phyloP scores from a whole-genome alignment of 2,329 filamentous ascomycete genomes.

The Diplodia mutila region DNA sequence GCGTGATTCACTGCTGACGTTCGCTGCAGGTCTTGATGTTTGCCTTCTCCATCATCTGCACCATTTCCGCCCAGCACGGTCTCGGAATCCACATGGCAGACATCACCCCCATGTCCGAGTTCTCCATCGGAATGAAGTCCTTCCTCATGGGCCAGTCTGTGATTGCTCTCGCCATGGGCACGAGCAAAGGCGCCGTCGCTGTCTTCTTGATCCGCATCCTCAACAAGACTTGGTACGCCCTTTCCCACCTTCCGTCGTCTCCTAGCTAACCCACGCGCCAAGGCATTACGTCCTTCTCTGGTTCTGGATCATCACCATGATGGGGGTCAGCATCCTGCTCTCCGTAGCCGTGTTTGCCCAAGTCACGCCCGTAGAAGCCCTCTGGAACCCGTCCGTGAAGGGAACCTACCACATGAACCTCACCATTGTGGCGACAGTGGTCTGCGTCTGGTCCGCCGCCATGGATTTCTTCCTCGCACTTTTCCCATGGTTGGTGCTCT shows the following conservation, averaged over 20 bases:
- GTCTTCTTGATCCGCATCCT: slow-evolving; percentile 15
- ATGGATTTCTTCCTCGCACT: slow-evolving; percentile 37
- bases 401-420: background rate
- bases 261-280: background rate
- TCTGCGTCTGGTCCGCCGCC: slow-evolving; percentile 14
- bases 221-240: slow-evolving; percentile 7
- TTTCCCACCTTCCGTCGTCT: background rate
- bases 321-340: slow-evolving; percentile 6
- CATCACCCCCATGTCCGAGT: background rate
- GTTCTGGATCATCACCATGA: slow-evolving; percentile 8
- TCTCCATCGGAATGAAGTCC: background rate
- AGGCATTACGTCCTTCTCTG: slow-evolving; percentile 10
- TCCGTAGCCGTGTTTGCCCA: background rate
- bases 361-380: background rate
- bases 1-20: background rate
- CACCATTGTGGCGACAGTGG: background rate
- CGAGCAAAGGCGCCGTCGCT: slow-evolving; percentile 11
- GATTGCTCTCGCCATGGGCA: slow-evolving; percentile 2
- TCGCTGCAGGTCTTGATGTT: background rate
- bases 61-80: background rate
- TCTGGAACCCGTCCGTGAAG: slow-evolving; percentile 9
- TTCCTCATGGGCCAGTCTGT: slow-evolving; percentile 14
- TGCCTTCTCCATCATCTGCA: slow-evolving; percentile 9
- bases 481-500: slow-evolving; percentile 35
- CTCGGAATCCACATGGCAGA: slow-evolving; percentile 2